These are phyloP conservation scores for Monilinia laxa DNA, from an alignment of 2,329 filamentous ascomycete species.

Conservation along the genomic window DNA sequence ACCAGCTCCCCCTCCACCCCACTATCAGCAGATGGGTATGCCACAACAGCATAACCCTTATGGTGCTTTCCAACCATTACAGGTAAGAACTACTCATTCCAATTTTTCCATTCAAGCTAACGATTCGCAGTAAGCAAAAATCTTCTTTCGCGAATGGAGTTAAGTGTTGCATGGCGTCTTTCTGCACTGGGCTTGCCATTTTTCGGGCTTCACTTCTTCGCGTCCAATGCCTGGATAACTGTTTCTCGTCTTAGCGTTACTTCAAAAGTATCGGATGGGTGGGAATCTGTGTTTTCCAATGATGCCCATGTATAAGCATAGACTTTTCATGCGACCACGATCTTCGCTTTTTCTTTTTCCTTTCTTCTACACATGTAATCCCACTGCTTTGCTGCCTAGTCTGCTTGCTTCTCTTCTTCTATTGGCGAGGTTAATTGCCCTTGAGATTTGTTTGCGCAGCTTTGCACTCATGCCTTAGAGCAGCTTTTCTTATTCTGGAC, in stretches of 20 bases:
- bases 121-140: constrained; percentile 38
- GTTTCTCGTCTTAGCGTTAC: constrained; percentile 44
- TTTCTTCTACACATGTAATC: constrained; percentile 33
- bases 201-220: constrained; percentile 40
- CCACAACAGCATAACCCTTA: constrained; percentile 39
- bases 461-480: constrained; percentile 24
- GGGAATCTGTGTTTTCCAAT: constrained; percentile 42
- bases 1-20: constrained; percentile 79
- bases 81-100: constrained; percentile 33
- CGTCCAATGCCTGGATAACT: constrained; percentile 42
- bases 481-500: constrained; percentile 29
- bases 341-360: constrained; percentile 33
- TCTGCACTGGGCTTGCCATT: constrained; percentile 39
- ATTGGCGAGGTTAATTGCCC: constrained; percentile 24
- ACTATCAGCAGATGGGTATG: constrained; percentile 63
- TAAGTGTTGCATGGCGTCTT: constrained; percentile 42
- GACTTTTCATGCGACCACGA: constrained; percentile 43
- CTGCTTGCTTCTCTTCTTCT: constrained; percentile 29
- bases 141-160: constrained; percentile 41
- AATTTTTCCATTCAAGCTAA: constrained; percentile 1
- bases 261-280: constrained; percentile 43
- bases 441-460: constrained; percentile 27
- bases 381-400: constrained; percentile 30
- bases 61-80: constrained; percentile 40
- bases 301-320: constrained; percentile 44